These are phyloP conservation scores for Xylaria cubensis DNA, from an alignment of 495 filamentous ascomycete species.

Conservation along the genomic window DNA sequence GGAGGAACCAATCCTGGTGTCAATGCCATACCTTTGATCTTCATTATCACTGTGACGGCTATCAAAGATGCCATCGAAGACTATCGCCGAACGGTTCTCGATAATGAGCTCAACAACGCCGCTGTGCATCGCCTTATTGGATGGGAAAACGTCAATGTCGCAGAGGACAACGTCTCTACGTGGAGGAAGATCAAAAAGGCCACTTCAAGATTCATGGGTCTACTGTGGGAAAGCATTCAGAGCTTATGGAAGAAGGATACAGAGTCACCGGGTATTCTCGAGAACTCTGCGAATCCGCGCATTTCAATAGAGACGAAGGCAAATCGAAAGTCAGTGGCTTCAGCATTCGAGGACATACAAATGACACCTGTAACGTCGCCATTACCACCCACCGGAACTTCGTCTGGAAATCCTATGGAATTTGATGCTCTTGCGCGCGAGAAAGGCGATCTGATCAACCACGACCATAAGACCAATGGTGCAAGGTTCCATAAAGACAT, in stretches of 20 bases:
- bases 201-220: constrained; percentile 67
- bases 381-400: constrained; percentile 53
- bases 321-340: constrained; percentile 65
- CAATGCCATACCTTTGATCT: constrained; percentile 88
- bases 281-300: constrained; percentile 53
- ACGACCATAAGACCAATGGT: constrained; percentile 47
- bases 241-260: constrained; percentile 53
- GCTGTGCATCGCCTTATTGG: constrained; percentile 87
- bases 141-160: constrained; percentile 93
- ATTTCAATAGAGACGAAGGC: constrained; percentile 68
- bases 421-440: constrained; percentile 58
- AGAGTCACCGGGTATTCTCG: constrained; percentile 26
- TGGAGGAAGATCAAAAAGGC: constrained; percentile 96
- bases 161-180: constrained; percentile 79
- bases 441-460: constrained; percentile 59
- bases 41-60: constrained; percentile 90
- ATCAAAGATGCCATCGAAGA: constrained; percentile 99
- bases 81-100: constrained; percentile 88
- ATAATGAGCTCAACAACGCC: constrained; percentile 96
- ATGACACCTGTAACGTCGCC: constrained; percentile 96
- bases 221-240: constrained; percentile 57
- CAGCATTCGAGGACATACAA: constrained; percentile 70
- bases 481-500: constrained; percentile 87
- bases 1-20: constrained; percentile 89
- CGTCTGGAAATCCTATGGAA: constrained; percentile 66